phyloP scores from a whole-genome alignment of 2,329 filamentous ascomycete genomes.

The Neurospora sp. region DNA sequence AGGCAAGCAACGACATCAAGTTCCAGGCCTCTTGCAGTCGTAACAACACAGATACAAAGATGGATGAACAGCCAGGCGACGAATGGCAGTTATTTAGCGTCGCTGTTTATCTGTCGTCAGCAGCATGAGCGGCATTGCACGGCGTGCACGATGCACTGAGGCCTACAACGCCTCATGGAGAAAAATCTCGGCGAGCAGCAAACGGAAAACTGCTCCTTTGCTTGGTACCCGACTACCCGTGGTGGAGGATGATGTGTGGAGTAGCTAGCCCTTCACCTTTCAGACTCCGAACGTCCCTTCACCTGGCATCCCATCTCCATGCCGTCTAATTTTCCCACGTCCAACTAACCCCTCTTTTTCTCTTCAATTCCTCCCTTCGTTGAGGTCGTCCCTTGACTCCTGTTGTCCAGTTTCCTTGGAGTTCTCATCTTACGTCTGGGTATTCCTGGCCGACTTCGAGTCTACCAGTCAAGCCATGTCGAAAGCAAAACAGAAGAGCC shows the following conservation, averaged over 20 bases:
- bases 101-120: too few species aligned
- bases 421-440: neutral
- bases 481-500: neutral
- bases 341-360: neutral
- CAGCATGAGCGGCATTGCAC: too few species aligned
- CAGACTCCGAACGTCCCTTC: neutral
- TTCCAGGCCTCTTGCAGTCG: neutral
- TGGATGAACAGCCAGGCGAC: neutral
- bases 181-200: neutral
- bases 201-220: neutral
- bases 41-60: neutral
- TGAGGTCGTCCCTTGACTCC: neutral
- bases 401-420: neutral
- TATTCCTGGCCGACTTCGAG: neutral
- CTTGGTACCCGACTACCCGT: neutral
- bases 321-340: neutral
- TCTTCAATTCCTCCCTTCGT: neutral
- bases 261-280: neutral
- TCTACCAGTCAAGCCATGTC: neutral
- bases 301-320: neutral
- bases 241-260: neutral
- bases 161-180: neutral
- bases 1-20: neutral
- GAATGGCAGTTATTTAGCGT: neutral
- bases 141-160: neutral